These are phyloP conservation scores for Isatis lusitanica DNA, from an alignment of 441 rosid genomes.

Conservation along the genomic window DNA sequence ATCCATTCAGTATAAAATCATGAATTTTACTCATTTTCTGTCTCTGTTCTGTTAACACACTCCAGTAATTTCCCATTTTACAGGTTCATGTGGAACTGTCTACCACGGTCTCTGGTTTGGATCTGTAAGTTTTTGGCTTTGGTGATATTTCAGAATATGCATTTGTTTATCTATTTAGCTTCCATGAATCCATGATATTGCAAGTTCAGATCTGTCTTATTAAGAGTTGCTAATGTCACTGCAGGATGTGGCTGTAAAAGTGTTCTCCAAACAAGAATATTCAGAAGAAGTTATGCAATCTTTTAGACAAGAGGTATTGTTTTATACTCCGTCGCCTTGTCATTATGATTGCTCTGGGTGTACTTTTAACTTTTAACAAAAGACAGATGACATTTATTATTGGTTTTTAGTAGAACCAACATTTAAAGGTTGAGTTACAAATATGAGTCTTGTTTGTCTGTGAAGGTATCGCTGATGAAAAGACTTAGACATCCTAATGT, in stretches of 20 bases:
- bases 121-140: background rate
- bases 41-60: background rate
- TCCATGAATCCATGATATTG: background rate
- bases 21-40: background rate
- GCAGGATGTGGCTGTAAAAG: background rate
- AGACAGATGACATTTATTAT: background rate
- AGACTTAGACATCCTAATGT: constrained; percentile 1
- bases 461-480: background rate
- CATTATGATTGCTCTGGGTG: background rate
- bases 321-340: background rate
- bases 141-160: background rate
- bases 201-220: background rate
- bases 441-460: background rate
- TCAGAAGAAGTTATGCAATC: background rate
- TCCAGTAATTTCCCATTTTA: background rate
- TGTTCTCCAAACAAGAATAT: background rate
- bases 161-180: background rate
- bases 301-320: constrained; percentile 1
- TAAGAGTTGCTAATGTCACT: background rate
- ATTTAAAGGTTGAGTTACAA: background rate
- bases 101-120: background rate
- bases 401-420: background rate
- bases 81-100: constrained; percentile 2
- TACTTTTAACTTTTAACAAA: background rate
- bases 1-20: background rate